Evolutionary conservation across 2,329 filamentous ascomycete genomes (phyloP), one percentile per base, ranked within the genome.

Genomic region (Didymella exigua): DNA sequence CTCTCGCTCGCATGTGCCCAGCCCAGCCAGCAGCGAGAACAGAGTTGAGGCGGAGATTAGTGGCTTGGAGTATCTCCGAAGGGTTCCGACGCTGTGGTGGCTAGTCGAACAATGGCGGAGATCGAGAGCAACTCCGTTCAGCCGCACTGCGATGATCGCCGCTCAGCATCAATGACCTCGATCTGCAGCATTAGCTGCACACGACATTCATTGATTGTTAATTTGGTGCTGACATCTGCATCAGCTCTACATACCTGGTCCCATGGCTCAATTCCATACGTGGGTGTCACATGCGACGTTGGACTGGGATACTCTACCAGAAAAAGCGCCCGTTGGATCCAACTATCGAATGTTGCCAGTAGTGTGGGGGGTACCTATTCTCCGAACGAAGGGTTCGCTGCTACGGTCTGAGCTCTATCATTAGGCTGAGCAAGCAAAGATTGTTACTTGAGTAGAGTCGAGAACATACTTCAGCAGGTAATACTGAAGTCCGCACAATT

Each of bases 321-420:
- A 5, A 13, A 27, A 43, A 49, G 37, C 19, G 19, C 11, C 50
- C 31, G 34, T 47, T 47, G n/a, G 18, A 24, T 13, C 4, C 14
- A 31, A 48, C 31, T 44, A 44, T 49, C 33, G 19, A 34, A 44
- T 38, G 26, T 31, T 19, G 44, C 42, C 18, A 27, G 38, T 41
- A 27, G 38, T 41, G 44, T 54, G 51, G 45, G 37, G 38, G 38
- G 26, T 19, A 5, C 5, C 26, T 38, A 23, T 23, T 38, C 24
- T 38, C 42, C 42, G 34, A 46, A 16, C 9, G n/a, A 31, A 37
- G 16, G n/a, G 19, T 36, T 34, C 21, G 27, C 49, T 29, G 18
- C 29, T 41, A 24, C 11, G 34, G 16, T 42, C 13, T 4, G 16
- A 46, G 29, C 30, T 24, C n/a, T 26, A n/a, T 24, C 29, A 29